Conservation (phyloP, 164 flowering plant species). For the Cinnamomum chago region DNA sequence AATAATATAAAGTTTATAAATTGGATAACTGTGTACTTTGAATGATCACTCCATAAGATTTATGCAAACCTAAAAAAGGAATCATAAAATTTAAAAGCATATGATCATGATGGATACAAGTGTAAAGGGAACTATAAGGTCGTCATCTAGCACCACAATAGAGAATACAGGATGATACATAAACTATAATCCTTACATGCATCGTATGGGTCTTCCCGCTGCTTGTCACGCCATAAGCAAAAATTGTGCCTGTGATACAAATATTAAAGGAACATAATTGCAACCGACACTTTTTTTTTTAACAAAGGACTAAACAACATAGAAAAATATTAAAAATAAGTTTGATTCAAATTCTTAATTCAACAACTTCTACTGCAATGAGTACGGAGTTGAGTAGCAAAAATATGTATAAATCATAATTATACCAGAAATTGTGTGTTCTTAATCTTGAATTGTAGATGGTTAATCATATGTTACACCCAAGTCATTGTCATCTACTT, state of each 20-base stretch:
- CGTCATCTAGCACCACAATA: background rate
- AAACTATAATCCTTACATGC: conserved; percentile 56
- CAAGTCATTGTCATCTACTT: background rate
- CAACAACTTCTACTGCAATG: background rate
- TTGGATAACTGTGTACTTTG: background rate
- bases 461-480: background rate
- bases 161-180: background rate
- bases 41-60: background rate
- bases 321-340: background rate
- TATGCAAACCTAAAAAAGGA: background rate
- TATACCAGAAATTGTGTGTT: background rate
- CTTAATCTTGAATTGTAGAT: background rate
- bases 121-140: background rate
- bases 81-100: too few species aligned
- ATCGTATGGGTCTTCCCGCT: conserved; percentile 97
- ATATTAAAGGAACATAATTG: background rate
- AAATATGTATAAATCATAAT: background rate
- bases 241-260: conserved; percentile 60
- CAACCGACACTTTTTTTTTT: background rate
- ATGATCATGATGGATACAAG: background rate
- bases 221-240: conserved; percentile 98
- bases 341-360: background rate
- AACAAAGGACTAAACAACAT: background rate
- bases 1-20: background rate
- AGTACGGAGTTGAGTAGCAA: background rate